Conservation (phyloP, 495 filamentous ascomycete genomes). For the Penicillium longicatenatum region DNA sequence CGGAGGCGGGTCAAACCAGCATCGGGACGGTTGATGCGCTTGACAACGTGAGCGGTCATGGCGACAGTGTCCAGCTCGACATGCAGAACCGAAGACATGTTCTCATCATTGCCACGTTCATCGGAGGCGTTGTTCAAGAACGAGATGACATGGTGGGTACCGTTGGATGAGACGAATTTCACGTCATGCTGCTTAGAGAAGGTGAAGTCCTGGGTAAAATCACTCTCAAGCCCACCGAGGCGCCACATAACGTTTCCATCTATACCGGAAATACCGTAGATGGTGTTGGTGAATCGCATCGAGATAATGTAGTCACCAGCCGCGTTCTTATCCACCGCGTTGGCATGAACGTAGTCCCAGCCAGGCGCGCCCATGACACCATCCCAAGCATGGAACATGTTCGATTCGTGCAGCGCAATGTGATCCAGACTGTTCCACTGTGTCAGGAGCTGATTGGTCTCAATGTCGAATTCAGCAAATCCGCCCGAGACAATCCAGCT, state of each 20-base stretch:
- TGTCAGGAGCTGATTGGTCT: constrained; percentile 45
- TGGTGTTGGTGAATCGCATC: constrained; percentile 54
- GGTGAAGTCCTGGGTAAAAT: constrained; percentile 48
- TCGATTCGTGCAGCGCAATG: constrained; percentile 42
- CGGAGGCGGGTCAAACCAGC: constrained; percentile 57
- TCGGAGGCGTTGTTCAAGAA: constrained; percentile 59
- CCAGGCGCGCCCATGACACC: constrained; percentile 22
- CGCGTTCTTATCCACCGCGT: constrained; percentile 45
- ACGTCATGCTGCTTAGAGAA: constrained; percentile 66
- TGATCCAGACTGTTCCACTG: constrained; percentile 51
- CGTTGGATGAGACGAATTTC: constrained; percentile 52
- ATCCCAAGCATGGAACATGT: constrained; percentile 48
- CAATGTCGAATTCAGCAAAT: constrained; percentile 50
- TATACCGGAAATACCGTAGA: constrained; percentile 59
- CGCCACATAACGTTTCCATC: constrained; percentile 61
- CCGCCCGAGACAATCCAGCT: constrained; percentile 43
- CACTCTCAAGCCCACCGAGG: constrained; percentile 49
- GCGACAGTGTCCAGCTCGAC: constrained; percentile 50
- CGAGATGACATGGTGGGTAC: constrained; percentile 52
- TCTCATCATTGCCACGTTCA: constrained; percentile 39
- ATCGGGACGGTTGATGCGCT: constrained; percentile 49
- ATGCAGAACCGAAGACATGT: constrained; percentile 53
- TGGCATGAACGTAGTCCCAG: constrained; percentile 48
- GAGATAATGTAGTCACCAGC: constrained; percentile 61
- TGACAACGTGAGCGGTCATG: constrained; percentile 47